A percentile compares a stretch with the other conserved stretches of the same genome.
These are phyloP conservation scores for Rosa rugosa DNA, from an alignment of 306 rosid species.

Conservation along the genomic window DNA sequence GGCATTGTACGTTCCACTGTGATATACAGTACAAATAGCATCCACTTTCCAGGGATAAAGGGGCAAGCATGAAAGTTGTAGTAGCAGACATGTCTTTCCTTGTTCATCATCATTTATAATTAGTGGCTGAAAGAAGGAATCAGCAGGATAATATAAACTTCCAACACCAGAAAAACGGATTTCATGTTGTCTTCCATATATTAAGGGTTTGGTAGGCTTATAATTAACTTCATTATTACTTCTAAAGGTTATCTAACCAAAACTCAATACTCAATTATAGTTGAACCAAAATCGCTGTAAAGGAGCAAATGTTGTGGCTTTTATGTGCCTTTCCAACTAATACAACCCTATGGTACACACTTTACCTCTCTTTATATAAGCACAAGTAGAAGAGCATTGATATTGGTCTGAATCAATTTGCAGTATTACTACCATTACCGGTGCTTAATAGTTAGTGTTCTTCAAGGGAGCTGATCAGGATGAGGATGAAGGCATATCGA, in stretches of 20 bases:
- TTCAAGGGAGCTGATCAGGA: conserved; percentile 11
- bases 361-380: conserved; percentile 15
- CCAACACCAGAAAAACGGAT: conserved; percentile 3
- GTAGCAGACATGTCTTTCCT: conserved; percentile 17
- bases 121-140: neutral
- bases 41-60: neutral
- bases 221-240: neutral
- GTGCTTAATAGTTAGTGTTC: neutral
- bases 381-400: conserved; percentile 23
- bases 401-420: conserved; percentile 1
- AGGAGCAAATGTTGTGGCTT: conserved; percentile 33
- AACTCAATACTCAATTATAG: conserved; percentile 22
- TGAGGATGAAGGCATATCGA: conserved; percentile 57
- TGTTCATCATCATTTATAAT: neutral
- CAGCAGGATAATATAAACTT: conserved; percentile 6
- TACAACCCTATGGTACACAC: neutral
- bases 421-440: neutral
- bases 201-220: conserved; percentile 32
- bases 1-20: neutral
- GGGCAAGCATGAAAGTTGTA: conserved; percentile 2
- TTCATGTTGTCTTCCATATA: conserved; percentile 42
- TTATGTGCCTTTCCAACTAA: conserved; percentile 55
- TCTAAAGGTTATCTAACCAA: conserved; percentile 26
- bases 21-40: neutral
- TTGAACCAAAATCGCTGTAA: conserved; percentile 65